Evolutionary conservation across 2,329 filamentous ascomycete genomes (phyloP), one percentile per base, ranked within the genome.

Genomic region (Ophiocordyceps camponoti-saundersi): DNA sequence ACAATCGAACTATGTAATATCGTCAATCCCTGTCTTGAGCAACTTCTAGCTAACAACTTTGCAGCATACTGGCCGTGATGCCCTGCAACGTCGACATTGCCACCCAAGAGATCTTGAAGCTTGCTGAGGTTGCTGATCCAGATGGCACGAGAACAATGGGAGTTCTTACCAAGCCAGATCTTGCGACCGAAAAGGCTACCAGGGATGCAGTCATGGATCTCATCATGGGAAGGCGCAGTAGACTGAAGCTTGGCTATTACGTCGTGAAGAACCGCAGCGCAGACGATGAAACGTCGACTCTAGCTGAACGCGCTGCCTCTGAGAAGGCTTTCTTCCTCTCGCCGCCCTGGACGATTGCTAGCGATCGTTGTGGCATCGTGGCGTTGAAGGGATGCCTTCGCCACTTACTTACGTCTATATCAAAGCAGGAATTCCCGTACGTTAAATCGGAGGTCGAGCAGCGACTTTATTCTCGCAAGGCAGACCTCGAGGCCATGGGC

Each of bases 131-230:
- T 0, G 60, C 49, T 0, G 71, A 74, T 13, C 61, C 64, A 0
- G 47, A 60, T 0, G 69, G 70, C 0, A 50, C 56, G 6, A 51
- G 70, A 0, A 74, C 70, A 0, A 54, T 74, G 8, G 68, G 66
- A 0, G 65, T 73, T 0, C 61, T 81, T 0, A 82, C 77, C 0
- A 82, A 81, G 51, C 71, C 75, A 0, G 79, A 83, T 48, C 60
- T 80, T 0, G 68, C 71, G 0, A 56, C 55, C 0, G 71, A 75
- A 43, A 48, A 55, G 0, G 59, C 60, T 0, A 66, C 59, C 0
- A 59, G 67, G 23, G 53, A 59, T 0, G 61, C 61, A 1, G 58
- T 68, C 2, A 56, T 67, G 3, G 61, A 72, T 4, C 62, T 71
- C 0, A 60, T 73, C 0, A 42, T 46, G 0, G 68, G 69, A 0